Conservation (phyloP, 2,329 filamentous ascomycete genomes). For the Scleromitrula shiraiana region DNA sequence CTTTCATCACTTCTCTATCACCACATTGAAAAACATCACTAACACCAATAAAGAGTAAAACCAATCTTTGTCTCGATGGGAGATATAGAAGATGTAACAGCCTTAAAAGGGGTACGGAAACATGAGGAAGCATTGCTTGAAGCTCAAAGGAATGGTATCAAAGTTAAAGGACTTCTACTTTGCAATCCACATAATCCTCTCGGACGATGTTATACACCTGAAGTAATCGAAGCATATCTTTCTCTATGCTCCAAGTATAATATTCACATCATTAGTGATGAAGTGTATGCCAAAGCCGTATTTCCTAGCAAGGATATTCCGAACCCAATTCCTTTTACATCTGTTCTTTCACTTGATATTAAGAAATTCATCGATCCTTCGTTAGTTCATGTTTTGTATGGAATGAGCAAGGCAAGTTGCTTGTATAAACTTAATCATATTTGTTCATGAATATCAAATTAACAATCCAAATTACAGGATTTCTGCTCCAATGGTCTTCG, state of each 20-base stretch:
- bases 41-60: neutral
- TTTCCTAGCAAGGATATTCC: conserved; percentile 30
- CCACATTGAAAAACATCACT: too few species aligned
- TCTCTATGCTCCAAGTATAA: conserved; percentile 35
- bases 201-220: conserved; percentile 15
- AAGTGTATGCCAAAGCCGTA: conserved; percentile 40
- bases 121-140: conserved; percentile 34
- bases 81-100: conserved; percentile 32
- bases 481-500: conserved; percentile 40
- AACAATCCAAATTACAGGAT: too few species aligned
- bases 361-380: conserved; percentile 37
- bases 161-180: conserved; percentile 32
- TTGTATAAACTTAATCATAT: neutral
- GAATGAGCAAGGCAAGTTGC: conserved; percentile 15
- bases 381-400: conserved; percentile 35
- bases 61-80: neutral
- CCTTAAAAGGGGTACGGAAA: conserved; percentile 23
- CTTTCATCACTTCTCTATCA: neutral
- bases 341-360: conserved; percentile 39
- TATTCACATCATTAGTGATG: conserved; percentile 40
- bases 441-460: too few species aligned
- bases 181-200: conserved; percentile 30
- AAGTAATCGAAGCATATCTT: conserved; percentile 28
- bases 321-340: conserved; percentile 38
- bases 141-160: conserved; percentile 26